These are phyloP conservation scores for Breviolum minutum DNA, from an alignment of 73 alveolate species.

Conservation along the genomic window DNA sequence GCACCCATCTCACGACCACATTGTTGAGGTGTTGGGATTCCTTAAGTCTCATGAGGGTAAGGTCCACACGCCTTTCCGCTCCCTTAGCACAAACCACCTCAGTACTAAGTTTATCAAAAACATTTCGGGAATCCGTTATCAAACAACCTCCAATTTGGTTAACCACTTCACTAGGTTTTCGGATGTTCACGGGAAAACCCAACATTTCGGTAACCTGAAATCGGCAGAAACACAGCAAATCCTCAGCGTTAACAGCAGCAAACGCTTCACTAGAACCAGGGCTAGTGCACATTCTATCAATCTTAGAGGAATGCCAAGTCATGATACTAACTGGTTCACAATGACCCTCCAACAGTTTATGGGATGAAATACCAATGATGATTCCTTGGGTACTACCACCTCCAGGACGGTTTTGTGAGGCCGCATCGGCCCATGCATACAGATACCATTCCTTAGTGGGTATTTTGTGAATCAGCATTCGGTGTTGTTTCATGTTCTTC, in stretches of 20 bases:
- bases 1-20: not conserved
- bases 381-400: not conserved
- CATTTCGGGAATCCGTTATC: not conserved
- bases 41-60: not conserved
- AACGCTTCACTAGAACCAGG: not conserved
- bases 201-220: not conserved
- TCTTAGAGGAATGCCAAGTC: not conserved
- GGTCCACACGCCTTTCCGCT: not conserved
- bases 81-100: not conserved
- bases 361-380: not conserved
- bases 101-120: not conserved
- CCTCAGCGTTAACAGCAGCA: not conserved
- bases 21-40: not conserved
- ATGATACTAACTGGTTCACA: not conserved
- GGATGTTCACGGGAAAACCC: not conserved
- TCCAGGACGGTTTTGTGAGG: not conserved
- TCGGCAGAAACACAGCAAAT: not conserved
- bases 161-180: not conserved
- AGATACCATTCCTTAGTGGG: not conserved
- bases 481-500: not conserved
- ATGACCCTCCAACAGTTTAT: not conserved
- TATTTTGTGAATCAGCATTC: not conserved
- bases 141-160: not conserved
- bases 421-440: conserved; percentile 19
- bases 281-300: not conserved